phyloP scores from a whole-genome alignment of 345 rosid species.

The Lepidium sativum region DNA sequence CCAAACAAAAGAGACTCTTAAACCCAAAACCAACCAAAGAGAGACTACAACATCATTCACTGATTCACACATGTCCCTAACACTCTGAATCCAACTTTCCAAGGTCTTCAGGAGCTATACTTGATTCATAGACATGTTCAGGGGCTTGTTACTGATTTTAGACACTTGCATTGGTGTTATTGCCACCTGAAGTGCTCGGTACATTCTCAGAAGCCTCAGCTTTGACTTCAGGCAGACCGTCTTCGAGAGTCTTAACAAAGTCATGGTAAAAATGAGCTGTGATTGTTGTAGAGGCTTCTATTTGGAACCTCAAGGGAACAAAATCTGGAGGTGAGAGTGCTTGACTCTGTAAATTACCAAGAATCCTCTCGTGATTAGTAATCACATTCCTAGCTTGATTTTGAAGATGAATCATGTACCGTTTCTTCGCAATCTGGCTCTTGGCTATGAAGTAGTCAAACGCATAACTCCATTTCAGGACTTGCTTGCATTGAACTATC shows the following conservation, averaged over 20 bases:
- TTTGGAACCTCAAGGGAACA: background rate
- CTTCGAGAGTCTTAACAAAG: background rate
- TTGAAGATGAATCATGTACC: background rate
- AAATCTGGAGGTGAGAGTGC: background rate
- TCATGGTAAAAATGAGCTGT: background rate
- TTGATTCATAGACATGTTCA: background rate
- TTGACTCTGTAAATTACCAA: background rate
- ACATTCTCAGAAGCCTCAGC: background rate
- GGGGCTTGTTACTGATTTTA: background rate
- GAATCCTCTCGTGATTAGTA: background rate
- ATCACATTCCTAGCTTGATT: background rate
- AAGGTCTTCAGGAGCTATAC: background rate
- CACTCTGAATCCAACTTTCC: background rate
- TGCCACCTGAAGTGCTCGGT: background rate
- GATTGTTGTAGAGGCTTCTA: background rate
- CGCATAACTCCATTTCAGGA: slow-evolving; percentile 13
- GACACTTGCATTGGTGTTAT: background rate
- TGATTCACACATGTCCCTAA: background rate
- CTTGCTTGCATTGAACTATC: background rate
- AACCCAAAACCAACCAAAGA: background rate
- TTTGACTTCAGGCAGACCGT: slow-evolving; percentile 9
- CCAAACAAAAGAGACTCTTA: background rate
- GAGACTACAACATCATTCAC: background rate
- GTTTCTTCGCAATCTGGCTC: background rate
- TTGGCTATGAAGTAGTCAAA: background rate